Base-by-base conservation (phyloP, 2,329 filamentous ascomycete genomes). In the Monilinia vaccinii-corymbosi region DNA sequence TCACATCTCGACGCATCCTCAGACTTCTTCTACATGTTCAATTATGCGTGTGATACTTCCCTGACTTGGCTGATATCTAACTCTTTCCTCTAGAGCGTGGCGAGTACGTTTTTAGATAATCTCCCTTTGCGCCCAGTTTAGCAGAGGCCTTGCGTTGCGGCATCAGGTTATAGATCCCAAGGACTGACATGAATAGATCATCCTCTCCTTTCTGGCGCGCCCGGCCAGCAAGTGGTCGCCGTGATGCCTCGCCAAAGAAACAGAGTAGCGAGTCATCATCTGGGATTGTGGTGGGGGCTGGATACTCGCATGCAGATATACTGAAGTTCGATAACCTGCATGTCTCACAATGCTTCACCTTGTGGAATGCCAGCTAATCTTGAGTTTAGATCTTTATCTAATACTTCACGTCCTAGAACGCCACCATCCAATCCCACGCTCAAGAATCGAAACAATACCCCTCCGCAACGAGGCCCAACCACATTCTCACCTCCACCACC, bases 281-380 rank as follows among this genome's bases (percentile, higher is more conserved):
- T 55, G 84, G 79, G 69, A 82, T 93, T 63, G 89, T 99, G 40
- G 88, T 97, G 62, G 94, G 94, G 67, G 94, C 94, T 60, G 88
- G 92, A 49, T 99, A 99, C 73, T 97, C 94, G 16, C 94, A 99
- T 75, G 90, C 93, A 32, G 92, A 97, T 75, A 90, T 96, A 71
- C 80, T 97, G 68, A 96, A 93, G 74, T 88, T 93, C 70, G 89
- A 91, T 70, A 83, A 85, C 32, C 69, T 93, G 90, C 94, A 81
- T 66, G 81, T 74, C 36, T 60, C 53, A 57, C 28, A 38, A 34
- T 36, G 25, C 34, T 34, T 31, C 40, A 11, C 34, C n/a, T 13
- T 32, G 14, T 11, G 44, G 21, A 42, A 46, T 46, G 21, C 42
- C 28, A 34, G 9, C 40, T 47, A 45, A 48, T 23, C 8, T 18